Evolutionary conservation across 176 grass and related monocot species (phyloP).

Genomic region (Zoysia japonica): DNA sequence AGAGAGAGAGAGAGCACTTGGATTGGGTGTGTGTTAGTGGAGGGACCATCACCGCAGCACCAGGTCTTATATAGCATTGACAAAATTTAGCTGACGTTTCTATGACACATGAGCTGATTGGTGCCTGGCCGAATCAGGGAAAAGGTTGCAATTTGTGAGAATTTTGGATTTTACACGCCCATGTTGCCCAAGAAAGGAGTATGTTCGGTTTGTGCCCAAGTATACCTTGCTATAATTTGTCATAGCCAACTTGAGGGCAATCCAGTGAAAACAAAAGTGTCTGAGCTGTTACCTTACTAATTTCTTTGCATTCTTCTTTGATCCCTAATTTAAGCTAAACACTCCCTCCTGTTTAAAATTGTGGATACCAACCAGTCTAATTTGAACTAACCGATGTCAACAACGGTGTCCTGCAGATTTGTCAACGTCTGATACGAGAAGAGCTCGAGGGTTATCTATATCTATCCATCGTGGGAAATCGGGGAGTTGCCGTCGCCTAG

Average conservation of each 20-base stretch:
- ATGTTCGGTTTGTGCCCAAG: too few relatives aligned
- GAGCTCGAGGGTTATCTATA: neutral
- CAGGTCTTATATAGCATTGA: slow-evolving; percentile 49
- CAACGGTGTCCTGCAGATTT: neutral
- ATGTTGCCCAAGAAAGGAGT: slow-evolving; percentile 32
- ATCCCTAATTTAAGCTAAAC: too few relatives aligned
- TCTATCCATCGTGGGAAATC: slow-evolving; percentile 39
- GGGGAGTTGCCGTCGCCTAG: slow-evolving; percentile 23
- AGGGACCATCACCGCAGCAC: slow-evolving; percentile 15
- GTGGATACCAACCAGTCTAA: too few relatives aligned
- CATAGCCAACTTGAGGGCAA: too few relatives aligned
- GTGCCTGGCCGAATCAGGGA: slow-evolving; percentile 41
- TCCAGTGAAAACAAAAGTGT: too few relatives aligned
- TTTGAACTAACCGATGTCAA: too few relatives aligned
- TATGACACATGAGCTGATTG: slow-evolving; percentile 30
- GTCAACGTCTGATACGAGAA: slow-evolving; percentile 19
- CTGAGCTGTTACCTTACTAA: too few relatives aligned
- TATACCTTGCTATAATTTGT: too few relatives aligned
- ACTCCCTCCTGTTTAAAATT: too few relatives aligned
- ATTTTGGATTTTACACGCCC: slow-evolving; percentile 45
- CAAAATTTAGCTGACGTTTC: slow-evolving; percentile 32
- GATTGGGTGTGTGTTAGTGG: slow-evolving; percentile 18
- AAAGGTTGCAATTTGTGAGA: slow-evolving; percentile 28
- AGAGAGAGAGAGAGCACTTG: slow-evolving; percentile 21
- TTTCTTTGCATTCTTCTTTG: too few relatives aligned